Evolutionary conservation across 768 basidiomycete genomes (phyloP).

Genomic region (Boletus pseudo-olivaceus): DNA sequence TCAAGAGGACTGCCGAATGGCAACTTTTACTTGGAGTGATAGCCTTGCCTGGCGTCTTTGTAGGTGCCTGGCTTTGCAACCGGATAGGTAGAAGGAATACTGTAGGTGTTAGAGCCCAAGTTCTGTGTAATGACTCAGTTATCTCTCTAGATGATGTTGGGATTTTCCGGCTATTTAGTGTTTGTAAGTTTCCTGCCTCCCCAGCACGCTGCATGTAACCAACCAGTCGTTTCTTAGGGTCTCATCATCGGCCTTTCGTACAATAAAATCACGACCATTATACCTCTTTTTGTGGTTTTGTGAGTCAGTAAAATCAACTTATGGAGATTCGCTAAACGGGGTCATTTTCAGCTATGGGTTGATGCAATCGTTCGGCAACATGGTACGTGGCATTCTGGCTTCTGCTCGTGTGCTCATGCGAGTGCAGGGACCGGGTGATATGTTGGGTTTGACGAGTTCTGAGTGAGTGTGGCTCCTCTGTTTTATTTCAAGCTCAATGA

Average conservation of each 20-base stretch:
- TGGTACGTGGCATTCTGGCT: conserved; percentile 36
- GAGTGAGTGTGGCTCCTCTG: conserved; percentile 43
- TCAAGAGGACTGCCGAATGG: conserved; percentile 64
- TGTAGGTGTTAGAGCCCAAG: conserved; percentile 28
- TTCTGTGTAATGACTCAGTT: conserved; percentile 1
- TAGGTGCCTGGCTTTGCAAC: conserved; percentile 48
- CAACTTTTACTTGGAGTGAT: conserved; percentile 63
- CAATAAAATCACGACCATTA: conserved; percentile 57
- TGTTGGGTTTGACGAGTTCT: conserved; percentile 62
- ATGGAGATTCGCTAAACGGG: not conserved
- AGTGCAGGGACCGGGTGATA: conserved; percentile 64
- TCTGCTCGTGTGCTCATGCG: conserved; percentile 7
- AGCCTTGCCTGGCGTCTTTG: conserved; percentile 59
- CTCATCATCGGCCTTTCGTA: conserved; percentile 59
- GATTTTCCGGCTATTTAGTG: conserved; percentile 64
- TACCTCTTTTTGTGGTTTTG: conserved; percentile 68
- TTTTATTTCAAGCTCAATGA: not conserved
- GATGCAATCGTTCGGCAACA: conserved; percentile 70
- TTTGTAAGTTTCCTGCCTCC: conserved; percentile 39
- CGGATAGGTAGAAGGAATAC: conserved; percentile 57
- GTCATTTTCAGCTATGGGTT: conserved; percentile 51
- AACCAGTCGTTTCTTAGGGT: conserved; percentile 26
- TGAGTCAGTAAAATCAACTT: conserved; percentile 28
- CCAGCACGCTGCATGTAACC: not conserved
- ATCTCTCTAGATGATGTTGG: conserved; percentile 53